phyloP scores from a whole-genome alignment of 352 stramenopile species.

The Lagenidium giganteum region DNA sequence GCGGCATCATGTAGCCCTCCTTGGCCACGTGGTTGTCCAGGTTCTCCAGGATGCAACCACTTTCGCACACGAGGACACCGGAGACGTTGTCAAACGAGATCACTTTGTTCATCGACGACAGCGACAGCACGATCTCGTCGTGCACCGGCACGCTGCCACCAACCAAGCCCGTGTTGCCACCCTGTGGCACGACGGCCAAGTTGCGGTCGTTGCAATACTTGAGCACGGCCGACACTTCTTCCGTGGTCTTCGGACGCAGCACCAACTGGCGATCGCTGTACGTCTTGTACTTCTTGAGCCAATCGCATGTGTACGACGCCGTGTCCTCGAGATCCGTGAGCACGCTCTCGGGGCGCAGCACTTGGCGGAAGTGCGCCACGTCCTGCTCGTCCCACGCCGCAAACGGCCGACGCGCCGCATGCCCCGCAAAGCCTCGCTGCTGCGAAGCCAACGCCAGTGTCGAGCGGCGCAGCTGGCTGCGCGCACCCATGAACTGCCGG shows the following conservation, averaged over 20 bases:
- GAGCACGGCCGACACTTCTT: slow-evolving; percentile 87
- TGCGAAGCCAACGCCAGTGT: no score
- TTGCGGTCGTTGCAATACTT: slow-evolving; percentile 88
- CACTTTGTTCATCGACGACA: slow-evolving; percentile 90
- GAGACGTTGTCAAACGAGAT: slow-evolving; percentile 87
- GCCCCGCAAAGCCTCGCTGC: slow-evolving; percentile 20
- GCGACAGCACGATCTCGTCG: slow-evolving; percentile 93
- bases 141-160: slow-evolving; percentile 88
- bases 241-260: slow-evolving; percentile 82
- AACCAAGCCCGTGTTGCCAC: slow-evolving; percentile 97
- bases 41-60: slow-evolving; percentile 93
- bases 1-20: slow-evolving; percentile 88
- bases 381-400: slow-evolving; percentile 59
- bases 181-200: slow-evolving; percentile 93
- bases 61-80: slow-evolving; percentile 80
- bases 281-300: slow-evolving; percentile 83
- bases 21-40: slow-evolving; percentile 88
- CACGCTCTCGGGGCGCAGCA: slow-evolving; percentile 57
- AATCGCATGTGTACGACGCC: slow-evolving; percentile 70
- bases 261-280: slow-evolving; percentile 62
- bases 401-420: slow-evolving; percentile 28
- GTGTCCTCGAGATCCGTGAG: slow-evolving; percentile 69
- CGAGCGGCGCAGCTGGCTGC: no score
- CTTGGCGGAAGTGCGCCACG: slow-evolving; percentile 53
- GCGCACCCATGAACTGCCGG: no score